Conservation (phyloP, 2,329 filamentous ascomycete species). For the Fusarium oxysporum region DNA sequence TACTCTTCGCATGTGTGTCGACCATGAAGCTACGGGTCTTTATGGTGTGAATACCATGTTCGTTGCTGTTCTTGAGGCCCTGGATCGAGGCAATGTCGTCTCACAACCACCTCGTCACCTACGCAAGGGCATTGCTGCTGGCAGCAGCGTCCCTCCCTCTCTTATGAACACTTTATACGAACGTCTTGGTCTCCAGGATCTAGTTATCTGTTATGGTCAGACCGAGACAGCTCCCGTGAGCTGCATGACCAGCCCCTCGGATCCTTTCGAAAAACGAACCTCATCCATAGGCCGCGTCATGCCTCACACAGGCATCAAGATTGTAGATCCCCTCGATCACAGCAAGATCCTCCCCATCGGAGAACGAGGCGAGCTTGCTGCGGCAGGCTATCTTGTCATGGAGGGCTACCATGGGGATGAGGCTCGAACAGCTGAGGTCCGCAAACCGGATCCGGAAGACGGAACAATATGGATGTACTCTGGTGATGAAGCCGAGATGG, state of each 20-base stretch:
- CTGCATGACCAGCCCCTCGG: slow-evolving; percentile 84
- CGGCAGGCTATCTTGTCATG: slow-evolving; percentile 90
- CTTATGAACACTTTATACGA: slow-evolving; percentile 83
- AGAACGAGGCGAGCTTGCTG: slow-evolving; percentile 82
- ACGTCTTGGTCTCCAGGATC: slow-evolving; percentile 78
- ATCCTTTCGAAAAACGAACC: slow-evolving; percentile 79
- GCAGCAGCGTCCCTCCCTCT: slow-evolving; percentile 83
- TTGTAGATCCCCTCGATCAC: slow-evolving; percentile 77
- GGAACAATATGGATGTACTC: slow-evolving; percentile 86
- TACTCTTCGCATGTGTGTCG: slow-evolving; percentile 68
- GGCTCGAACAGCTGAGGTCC: slow-evolving; percentile 74
- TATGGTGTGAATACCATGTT: slow-evolving; percentile 98
- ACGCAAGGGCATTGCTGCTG: slow-evolving; percentile 91
- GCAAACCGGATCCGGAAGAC: slow-evolving; percentile 59
- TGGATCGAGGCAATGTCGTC: slow-evolving; percentile 59
- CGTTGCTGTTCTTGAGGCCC: slow-evolving; percentile 82
- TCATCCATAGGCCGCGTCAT: slow-evolving; percentile 82
- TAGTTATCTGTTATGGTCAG: slow-evolving; percentile 98
- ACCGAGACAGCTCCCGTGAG: slow-evolving; percentile 86
- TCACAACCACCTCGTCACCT: slow-evolving; percentile 56
- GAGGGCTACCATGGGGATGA: slow-evolving; percentile 88
- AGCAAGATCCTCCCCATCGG: slow-evolving; percentile 70
- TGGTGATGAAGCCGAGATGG: slow-evolving; percentile 91
- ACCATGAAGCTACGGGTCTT: slow-evolving; percentile 70
- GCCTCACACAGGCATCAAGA: slow-evolving; percentile 81